Conservation (phyloP, 2,329 filamentous ascomycete genomes). For the Periconia digitata region DNA sequence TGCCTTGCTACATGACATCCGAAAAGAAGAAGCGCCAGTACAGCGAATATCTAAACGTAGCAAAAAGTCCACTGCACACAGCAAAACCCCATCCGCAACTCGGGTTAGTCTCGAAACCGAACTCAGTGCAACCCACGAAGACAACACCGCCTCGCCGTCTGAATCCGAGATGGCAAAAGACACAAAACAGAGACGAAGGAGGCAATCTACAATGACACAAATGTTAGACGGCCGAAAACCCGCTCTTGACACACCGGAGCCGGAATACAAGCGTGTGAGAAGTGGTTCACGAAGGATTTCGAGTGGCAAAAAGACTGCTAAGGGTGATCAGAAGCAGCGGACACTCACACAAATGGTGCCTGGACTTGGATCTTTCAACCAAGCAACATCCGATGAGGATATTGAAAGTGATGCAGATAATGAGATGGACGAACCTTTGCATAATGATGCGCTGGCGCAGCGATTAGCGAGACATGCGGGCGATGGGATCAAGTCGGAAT, state of each 20-base stretch:
- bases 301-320: slow-evolving; percentile 15
- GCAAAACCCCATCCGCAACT: slow-evolving; percentile 6
- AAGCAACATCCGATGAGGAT: too few species aligned
- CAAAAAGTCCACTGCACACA: slow-evolving; percentile 9
- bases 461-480: too few species aligned
- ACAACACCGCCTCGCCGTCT: not conserved
- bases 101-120: slow-evolving; percentile 4
- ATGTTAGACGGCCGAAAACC: slow-evolving; percentile 29
- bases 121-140: not conserved
- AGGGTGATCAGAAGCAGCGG: slow-evolving; percentile 23
- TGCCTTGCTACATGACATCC: slow-evolving; percentile 5
- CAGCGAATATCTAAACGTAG: slow-evolving; percentile 21
- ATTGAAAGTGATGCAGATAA: too few species aligned
- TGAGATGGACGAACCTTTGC: slow-evolving; percentile 12
- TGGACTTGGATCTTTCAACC: slow-evolving; percentile 19
- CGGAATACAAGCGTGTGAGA: slow-evolving; percentile 26
- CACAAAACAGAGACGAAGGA: slow-evolving; percentile 15
- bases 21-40: slow-evolving; percentile 9
- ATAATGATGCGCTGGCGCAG: slow-evolving; percentile 16
- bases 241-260: slow-evolving; percentile 18
- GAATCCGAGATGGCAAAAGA: slow-evolving; percentile 5
- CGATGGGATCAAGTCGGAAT: too few species aligned
- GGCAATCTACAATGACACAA: slow-evolving; percentile 42
- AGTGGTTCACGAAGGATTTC: slow-evolving; percentile 22
- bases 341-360: slow-evolving; percentile 41